These are phyloP conservation scores for Sugiyamaella sp. DNA, from an alignment of 1,139 yeast genomes.

Conservation along the genomic window DNA sequence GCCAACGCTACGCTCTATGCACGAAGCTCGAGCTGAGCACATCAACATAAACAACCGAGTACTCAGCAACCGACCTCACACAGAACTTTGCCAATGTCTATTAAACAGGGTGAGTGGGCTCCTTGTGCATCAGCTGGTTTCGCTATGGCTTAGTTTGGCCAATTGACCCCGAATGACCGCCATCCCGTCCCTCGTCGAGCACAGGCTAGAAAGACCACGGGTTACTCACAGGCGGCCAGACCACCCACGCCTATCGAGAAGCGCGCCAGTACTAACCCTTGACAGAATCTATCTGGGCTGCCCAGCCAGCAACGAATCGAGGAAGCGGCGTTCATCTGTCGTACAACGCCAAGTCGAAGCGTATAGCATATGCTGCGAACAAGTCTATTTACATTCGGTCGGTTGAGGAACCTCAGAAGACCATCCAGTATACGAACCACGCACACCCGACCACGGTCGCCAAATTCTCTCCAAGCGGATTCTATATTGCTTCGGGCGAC, in stretches of 20 bases:
- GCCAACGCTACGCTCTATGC: too few relatives aligned
- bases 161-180: background rate
- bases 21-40: too few relatives aligned
- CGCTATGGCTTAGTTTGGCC: background rate
- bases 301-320: constrained; percentile 76
- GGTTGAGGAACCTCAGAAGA: constrained; percentile 53
- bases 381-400: constrained; percentile 77
- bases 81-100: constrained; percentile 2
- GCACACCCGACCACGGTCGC: constrained; percentile 75
- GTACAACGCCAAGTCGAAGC: constrained; percentile 65
- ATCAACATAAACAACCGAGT: too few relatives aligned
- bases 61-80: background rate
- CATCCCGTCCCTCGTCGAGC: background rate
- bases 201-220: background rate
- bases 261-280: background rate
- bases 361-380: constrained; percentile 81
- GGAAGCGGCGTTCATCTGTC: constrained; percentile 73
- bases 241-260: background rate
- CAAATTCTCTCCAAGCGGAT: constrained; percentile 85
- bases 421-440: constrained; percentile 74
- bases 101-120: constrained; percentile 9
- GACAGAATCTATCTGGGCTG: constrained; percentile 51
- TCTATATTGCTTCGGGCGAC: constrained; percentile 90
- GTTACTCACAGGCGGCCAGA: too few relatives aligned
- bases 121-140: background rate